phyloP scores from a whole-genome alignment of 805 yeast species.

The Metschnikowia corniflorae region DNA sequence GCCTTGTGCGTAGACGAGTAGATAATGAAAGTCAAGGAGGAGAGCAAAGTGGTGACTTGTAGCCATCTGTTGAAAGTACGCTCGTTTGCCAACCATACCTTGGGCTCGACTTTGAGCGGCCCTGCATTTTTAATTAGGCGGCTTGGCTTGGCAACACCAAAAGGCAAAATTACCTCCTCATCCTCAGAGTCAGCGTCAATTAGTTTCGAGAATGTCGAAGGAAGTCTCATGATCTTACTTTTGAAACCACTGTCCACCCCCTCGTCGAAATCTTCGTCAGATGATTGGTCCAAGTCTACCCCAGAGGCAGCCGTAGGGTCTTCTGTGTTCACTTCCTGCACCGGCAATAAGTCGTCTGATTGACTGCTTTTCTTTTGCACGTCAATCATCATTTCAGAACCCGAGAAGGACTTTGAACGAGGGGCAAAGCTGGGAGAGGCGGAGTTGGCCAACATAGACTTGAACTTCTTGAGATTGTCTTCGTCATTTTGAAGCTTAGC shows the following conservation, averaged over 20 bases:
- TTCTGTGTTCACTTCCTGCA: constrained; percentile 10
- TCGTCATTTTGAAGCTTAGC: constrained; percentile 47
- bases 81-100: constrained; percentile 98
- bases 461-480: constrained; percentile 41
- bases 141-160: constrained; percentile 83
- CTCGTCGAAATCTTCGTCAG: constrained; percentile 33
- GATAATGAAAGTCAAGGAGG: constrained; percentile 80
- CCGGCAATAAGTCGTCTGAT: constrained; percentile 10
- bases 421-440: constrained; percentile 28
- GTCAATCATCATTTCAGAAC: constrained; percentile 24
- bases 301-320: constrained; percentile 16
- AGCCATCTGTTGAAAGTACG: constrained; percentile 96
- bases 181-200: constrained; percentile 78
- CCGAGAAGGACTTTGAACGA: constrained; percentile 39
- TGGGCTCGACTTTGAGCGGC: constrained; percentile 91
- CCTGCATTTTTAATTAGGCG: constrained; percentile 81
- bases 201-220: constrained; percentile 35
- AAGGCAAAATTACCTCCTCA: constrained; percentile 75
- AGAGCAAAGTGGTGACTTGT: constrained; percentile 78
- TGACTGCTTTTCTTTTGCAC: constrained; percentile 4
- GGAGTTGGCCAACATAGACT: constrained; percentile 34
- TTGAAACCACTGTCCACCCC: constrained; percentile 13
- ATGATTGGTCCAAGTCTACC: constrained; percentile 24
- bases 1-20: constrained; percentile 72
- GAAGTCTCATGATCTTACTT: constrained; percentile 24